These are phyloP conservation scores for Pseudozyma sp. DNA, from an alignment of 1,284 basidiomycete species.

Conservation along the genomic window DNA sequence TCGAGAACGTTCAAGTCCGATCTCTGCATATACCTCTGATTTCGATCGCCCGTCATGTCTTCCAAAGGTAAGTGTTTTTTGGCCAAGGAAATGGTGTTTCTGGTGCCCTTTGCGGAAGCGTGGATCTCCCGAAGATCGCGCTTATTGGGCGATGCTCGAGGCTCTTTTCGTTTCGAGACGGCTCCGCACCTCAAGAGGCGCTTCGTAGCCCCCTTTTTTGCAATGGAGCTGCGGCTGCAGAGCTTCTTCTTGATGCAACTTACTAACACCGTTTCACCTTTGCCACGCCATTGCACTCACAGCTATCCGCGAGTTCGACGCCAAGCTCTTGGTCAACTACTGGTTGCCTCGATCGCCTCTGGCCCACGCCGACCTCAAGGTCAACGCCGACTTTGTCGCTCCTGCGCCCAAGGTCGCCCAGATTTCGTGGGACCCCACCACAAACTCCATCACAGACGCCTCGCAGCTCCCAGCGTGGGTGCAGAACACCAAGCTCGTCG, in stretches of 20 bases:
- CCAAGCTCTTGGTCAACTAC: slow-evolving; percentile 69
- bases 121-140: too few relatives aligned
- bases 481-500: slow-evolving; percentile 66
- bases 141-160: too few relatives aligned
- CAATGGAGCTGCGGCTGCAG: too few relatives aligned
- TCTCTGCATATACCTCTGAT: slow-evolving; percentile 22
- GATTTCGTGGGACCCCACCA: slow-evolving; percentile 84
- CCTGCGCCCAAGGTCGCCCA: slow-evolving; percentile 66
- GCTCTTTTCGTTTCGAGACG: too few relatives aligned
- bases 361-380: slow-evolving; percentile 56
- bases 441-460: slow-evolving; percentile 83
- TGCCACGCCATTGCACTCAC: neutral
- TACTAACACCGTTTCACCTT: neutral
- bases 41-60: slow-evolving; percentile 39
- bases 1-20: neutral
- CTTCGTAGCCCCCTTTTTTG: too few relatives aligned
- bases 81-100: neutral
- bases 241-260: too few relatives aligned
- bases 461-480: slow-evolving; percentile 85
- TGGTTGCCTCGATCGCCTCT: slow-evolving; percentile 66
- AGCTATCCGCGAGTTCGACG: slow-evolving; percentile 68
- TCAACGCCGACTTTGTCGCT: slow-evolving; percentile 63
- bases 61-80: slow-evolving; percentile 51
- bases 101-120: neutral
- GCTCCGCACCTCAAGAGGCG: too few relatives aligned